These are phyloP conservation scores for Galerina sulciceps DNA, from an alignment of 768 basidiomycete species.

Conservation along the genomic window DNA sequence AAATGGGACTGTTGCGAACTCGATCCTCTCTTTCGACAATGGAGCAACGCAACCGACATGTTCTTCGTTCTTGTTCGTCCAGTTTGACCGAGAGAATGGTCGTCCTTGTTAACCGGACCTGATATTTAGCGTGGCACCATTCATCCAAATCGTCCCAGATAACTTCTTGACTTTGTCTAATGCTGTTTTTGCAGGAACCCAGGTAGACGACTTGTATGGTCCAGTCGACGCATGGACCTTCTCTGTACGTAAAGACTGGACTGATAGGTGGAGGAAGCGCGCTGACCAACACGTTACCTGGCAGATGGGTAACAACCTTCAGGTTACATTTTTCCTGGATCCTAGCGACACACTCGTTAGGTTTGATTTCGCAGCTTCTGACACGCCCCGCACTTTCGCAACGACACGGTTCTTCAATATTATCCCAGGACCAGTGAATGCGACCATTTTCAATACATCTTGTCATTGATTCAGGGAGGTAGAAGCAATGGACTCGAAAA, in stretches of 20 bases:
- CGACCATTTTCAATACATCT: slow-evolving; percentile 27
- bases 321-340: slow-evolving; percentile 27
- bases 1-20: slow-evolving; percentile 31
- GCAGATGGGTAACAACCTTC: slow-evolving; percentile 15
- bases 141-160: slow-evolving; percentile 25
- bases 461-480: slow-evolving; percentile 8
- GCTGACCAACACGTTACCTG: not conserved
- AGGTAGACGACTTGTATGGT: slow-evolving; percentile 30
- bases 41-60: slow-evolving; percentile 24
- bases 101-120: not conserved
- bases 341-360: slow-evolving; percentile 27
- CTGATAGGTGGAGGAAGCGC: not conserved
- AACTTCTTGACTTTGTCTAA: slow-evolving; percentile 27
- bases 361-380: slow-evolving; percentile 31
- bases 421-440: slow-evolving; percentile 26
- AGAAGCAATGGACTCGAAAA: no score
- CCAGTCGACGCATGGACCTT: slow-evolving; percentile 23
- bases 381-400: slow-evolving; percentile 28
- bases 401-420: slow-evolving; percentile 36
- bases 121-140: slow-evolving; percentile 22
- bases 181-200: slow-evolving; percentile 29
- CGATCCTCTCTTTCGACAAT: slow-evolving; percentile 21
- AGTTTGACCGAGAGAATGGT: not conserved
- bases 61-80: slow-evolving; percentile 28
- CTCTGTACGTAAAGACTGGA: slow-evolving; percentile 9